Evolutionary conservation across 2,329 filamentous ascomycete species (phyloP).

Genomic region (Aureobasidium sp.): DNA sequence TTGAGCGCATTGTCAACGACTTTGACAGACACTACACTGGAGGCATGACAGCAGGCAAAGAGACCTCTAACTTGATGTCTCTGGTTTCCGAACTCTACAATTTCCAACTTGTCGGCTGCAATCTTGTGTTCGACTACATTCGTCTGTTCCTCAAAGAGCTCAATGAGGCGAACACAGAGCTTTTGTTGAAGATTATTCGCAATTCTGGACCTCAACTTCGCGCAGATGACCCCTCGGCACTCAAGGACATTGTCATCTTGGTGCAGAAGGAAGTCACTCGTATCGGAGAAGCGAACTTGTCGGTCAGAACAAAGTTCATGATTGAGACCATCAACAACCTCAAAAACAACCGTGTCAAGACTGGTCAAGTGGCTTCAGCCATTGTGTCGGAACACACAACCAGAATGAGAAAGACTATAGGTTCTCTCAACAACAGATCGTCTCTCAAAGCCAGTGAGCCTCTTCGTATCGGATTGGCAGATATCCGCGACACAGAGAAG

Average conservation of each 20-base stretch:
- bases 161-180: constrained; percentile 78
- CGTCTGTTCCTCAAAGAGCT: constrained; percentile 65
- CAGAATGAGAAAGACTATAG: constrained; percentile 81
- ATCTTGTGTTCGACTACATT: constrained; percentile 85
- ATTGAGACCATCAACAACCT: constrained; percentile 91
- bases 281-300: constrained; percentile 60
- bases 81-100: constrained; percentile 83
- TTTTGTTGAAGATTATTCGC: constrained; percentile 75
- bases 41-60: constrained; percentile 50
- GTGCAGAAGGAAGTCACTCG: constrained; percentile 65
- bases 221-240: constrained; percentile 75
- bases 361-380: constrained; percentile 58
- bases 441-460: constrained; percentile 68
- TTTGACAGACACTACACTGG: constrained; percentile 55
- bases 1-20: constrained; percentile 67
- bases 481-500: constrained; percentile 75
- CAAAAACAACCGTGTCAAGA: constrained; percentile 87
- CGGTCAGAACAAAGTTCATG: constrained; percentile 92
- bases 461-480: constrained; percentile 68
- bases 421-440: constrained; percentile 60
- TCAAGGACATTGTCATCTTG: constrained; percentile 80
- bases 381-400: constrained; percentile 73
- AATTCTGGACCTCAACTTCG: constrained; percentile 72
- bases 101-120: constrained; percentile 77
- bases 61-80: constrained; percentile 67